phyloP scores from a whole-genome alignment of 2,329 filamentous ascomycete genomes.

The Pestalotiopsis fici region DNA sequence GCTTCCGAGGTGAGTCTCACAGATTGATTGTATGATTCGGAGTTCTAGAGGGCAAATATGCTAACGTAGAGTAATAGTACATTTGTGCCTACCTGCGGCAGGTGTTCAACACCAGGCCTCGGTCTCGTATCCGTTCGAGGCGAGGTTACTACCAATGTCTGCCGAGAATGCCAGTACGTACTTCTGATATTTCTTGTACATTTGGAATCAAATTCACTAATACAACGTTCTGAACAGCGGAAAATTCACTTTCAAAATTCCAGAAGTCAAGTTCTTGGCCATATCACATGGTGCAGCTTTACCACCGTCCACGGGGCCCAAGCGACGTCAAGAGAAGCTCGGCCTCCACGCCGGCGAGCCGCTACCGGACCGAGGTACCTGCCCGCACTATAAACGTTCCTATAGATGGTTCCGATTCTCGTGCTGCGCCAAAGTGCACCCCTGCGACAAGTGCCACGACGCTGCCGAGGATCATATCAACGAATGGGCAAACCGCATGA shows the following conservation, averaged over 20 bases:
- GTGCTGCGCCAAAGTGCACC: slow-evolving; percentile 59
- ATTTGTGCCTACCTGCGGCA: slow-evolving; percentile 76
- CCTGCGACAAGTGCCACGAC: slow-evolving; percentile 78
- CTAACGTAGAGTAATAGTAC: slow-evolving; percentile 48
- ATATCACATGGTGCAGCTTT: slow-evolving; percentile 58
- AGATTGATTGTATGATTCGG: background rate
- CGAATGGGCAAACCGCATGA: slow-evolving; percentile 83
- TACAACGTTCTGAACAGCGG: slow-evolving; percentile 32
- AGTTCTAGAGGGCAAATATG: too few species aligned
- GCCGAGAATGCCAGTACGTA: slow-evolving; percentile 70
- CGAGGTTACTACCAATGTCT: slow-evolving; percentile 73
- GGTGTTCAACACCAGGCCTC: slow-evolving; percentile 70
- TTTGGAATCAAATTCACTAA: background rate
- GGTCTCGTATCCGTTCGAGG: slow-evolving; percentile 74
- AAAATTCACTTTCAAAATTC: slow-evolving; percentile 78
- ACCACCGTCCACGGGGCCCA: slow-evolving; percentile 40
- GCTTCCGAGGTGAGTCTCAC: slow-evolving; percentile 61
- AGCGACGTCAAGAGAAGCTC: slow-evolving; percentile 52
- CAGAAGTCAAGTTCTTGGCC: slow-evolving; percentile 75
- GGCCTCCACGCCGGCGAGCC: slow-evolving; percentile 59
- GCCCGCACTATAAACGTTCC: slow-evolving; percentile 58
- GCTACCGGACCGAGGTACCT: slow-evolving; percentile 54
- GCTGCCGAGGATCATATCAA: slow-evolving; percentile 68
- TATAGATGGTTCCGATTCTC: slow-evolving; percentile 68
- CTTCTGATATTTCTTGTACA: background rate